Conservation (phyloP, 257 asterid genomes). For the Plectranthus barbatus region DNA sequence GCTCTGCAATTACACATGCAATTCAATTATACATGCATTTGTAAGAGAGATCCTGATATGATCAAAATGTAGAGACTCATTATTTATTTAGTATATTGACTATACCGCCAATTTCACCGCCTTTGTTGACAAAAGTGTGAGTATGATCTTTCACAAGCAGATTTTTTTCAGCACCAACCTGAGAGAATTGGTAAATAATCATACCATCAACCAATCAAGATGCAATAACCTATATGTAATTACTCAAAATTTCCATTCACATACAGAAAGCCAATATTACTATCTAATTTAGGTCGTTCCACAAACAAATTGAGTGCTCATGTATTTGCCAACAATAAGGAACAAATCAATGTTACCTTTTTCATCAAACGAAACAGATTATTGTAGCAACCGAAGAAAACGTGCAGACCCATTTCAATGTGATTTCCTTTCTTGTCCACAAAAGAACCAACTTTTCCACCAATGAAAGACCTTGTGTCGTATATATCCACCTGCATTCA, state of each 20-base stretch:
- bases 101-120: slow-evolving; percentile 95
- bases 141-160: slow-evolving; percentile 92
- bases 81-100: slow-evolving; percentile 3
- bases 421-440: slow-evolving; percentile 91
- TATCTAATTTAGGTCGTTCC: background rate
- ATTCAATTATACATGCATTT: slow-evolving; percentile 14
- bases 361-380: slow-evolving; percentile 95
- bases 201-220: background rate
- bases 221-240: background rate
- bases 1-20: slow-evolving; percentile 61
- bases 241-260: background rate
- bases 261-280: background rate
- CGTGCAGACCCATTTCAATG: slow-evolving; percentile 97
- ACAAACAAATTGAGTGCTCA: slow-evolving; percentile 2
- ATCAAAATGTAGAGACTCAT: slow-evolving; percentile 1
- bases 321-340: background rate
- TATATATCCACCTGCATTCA: slow-evolving; percentile 89
- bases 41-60: slow-evolving; percentile 4
- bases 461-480: slow-evolving; percentile 79
- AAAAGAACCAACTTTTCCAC: slow-evolving; percentile 99
- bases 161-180: slow-evolving; percentile 95
- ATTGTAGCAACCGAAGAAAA: slow-evolving; percentile 96
- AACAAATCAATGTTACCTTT: slow-evolving; percentile 49
- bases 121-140: slow-evolving; percentile 93
- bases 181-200: slow-evolving; percentile 12